phyloP scores from a whole-genome alignment of 176 grass and related monocot species.

The Otatea glauca region DNA sequence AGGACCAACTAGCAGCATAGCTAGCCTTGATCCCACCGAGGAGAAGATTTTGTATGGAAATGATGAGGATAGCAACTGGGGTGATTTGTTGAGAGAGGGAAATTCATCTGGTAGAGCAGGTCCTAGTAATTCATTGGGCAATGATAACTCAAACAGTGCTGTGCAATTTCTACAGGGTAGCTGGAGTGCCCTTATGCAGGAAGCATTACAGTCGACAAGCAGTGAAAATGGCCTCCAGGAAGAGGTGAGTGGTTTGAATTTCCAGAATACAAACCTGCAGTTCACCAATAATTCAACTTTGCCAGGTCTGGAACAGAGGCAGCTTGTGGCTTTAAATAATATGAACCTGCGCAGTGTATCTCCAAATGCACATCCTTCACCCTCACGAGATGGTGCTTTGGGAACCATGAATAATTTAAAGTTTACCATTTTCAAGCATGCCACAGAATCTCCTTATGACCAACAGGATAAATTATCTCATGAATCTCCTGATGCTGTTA shows the following conservation, averaged over 20 bases:
- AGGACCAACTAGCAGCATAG: constrained; percentile 49
- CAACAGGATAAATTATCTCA: constrained; percentile 49
- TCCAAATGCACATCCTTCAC: constrained; percentile 34
- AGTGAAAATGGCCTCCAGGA: constrained; percentile 78
- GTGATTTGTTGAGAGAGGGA: constrained; percentile 70
- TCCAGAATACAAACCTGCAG: constrained; percentile 63
- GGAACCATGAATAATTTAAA: constrained; percentile 54
- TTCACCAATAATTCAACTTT: constrained; percentile 40
- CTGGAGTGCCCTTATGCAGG: constrained; percentile 99
- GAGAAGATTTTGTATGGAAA: constrained; percentile 91
- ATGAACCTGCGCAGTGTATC: constrained; percentile 22
- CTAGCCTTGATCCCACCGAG: constrained; percentile 85
- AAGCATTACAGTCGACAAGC: constrained; percentile 76
- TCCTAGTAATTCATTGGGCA: constrained; percentile 56
- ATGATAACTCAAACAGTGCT: constrained; percentile 64
- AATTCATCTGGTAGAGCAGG: constrained; percentile 20
- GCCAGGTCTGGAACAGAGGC: constrained; percentile 47
- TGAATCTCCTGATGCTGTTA: constrained; percentile 49
- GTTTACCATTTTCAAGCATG: constrained; percentile 65
- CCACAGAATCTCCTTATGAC: constrained; percentile 47
- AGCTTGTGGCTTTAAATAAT: constrained; percentile 45
- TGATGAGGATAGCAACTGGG: constrained; percentile 80
- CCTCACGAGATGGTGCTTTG: constrained; percentile 19
- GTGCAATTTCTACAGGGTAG: constrained; percentile 76
- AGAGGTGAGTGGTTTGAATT: constrained; percentile 77